Base-by-base conservation (phyloP, 2,329 filamentous ascomycete genomes). In the Alternaria longipes region DNA sequence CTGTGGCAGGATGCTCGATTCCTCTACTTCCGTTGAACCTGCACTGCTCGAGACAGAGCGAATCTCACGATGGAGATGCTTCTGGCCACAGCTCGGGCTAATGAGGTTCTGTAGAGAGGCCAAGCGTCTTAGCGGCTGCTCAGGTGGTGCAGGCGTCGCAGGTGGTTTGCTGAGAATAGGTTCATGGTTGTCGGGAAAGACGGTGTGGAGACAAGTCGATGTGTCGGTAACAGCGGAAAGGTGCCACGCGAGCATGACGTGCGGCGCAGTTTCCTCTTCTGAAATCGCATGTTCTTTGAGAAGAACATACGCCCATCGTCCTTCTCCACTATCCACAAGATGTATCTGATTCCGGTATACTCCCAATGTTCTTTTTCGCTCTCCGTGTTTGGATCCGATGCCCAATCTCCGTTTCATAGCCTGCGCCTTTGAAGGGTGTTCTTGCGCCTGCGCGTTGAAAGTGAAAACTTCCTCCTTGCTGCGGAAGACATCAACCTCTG, bases 401-500 rank as follows among this genome's bases (percentile, higher is more conserved):
- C 24, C 16, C 22, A 30, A 36, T n/a, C 45, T 34, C 36, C 24
- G 18, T 38, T 20, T 38, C 12, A 44, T 28, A 40, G 32, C 36
- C 24, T 26, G 28, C 8, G 24, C 5, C 9, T 50, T 50, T n/a
- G 26, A 42, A 28, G 12, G 5, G 7, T 38, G 16, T 28, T 41
- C 16, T 16, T 45, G 22, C 11, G 40, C 20, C 38, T 56, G 38
- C 8, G 45, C n/a, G 30, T 54, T 22, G 22, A 52, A 53, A 16
- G 40, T 22, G 7, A 26, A 32, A 7, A 22, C 2, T 14, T 59
- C 28, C 28, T 54, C 32, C 20, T 54, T 45, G 52, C 52, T 42
- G 1, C 47, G 28, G 49, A 74, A 73, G 3, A 65, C 61, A 38
- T 74, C 70, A 36, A 74, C 69, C 54, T 72, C 70, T 34, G 59